Evolutionary conservation across 257 asterid genomes (phyloP), one percentile per base, ranked within the genome.

Genomic region (Thymus quinquecostatus): DNA sequence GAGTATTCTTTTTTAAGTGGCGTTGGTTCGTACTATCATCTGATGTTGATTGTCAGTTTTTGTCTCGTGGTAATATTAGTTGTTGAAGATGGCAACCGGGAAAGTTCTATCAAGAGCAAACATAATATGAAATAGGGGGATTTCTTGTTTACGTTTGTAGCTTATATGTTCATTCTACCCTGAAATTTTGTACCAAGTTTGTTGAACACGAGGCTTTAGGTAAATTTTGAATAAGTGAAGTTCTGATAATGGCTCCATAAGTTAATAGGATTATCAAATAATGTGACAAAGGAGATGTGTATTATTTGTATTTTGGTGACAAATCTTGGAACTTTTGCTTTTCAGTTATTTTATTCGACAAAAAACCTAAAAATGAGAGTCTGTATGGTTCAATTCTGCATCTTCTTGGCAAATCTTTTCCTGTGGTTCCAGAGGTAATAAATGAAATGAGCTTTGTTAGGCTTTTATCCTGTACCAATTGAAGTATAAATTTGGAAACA

Each of bases 181-280:
- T 5, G 4, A 64, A 44, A 28, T 28, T 64, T 21, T 21, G 21
- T 21, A 65, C 55, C 28, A 2, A 47, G 43, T 47, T 29, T 65
- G 45, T 28, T 65, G 59, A 51, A 48, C 45, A 45, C 30, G 40
- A 38, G 40, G 34, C 29, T 48, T 38, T 45, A 27, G 56, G 38
- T 44, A 10, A 44, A 48, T 11, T 41, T 65, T 65, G 59, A 65
- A 65, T 48, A 30, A 7, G 29, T 44, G 28, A 64, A 64, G 3
- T 48, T 13, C 9, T 65, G 32, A 29, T 45, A 32, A 48, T 65
- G 59, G 41, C 10, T 65, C 27, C 70, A 47, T 44, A 11, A 40
- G 68, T 14, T 61, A 38, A 14, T 36, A 3, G 55, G 27, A 54
- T 43, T 32, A 27, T 34, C 4, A 34, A 34, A 34, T 34, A 34